Evolutionary conservation across 768 basidiomycete species (phyloP).

Genomic region (Suillus hirtellus): DNA sequence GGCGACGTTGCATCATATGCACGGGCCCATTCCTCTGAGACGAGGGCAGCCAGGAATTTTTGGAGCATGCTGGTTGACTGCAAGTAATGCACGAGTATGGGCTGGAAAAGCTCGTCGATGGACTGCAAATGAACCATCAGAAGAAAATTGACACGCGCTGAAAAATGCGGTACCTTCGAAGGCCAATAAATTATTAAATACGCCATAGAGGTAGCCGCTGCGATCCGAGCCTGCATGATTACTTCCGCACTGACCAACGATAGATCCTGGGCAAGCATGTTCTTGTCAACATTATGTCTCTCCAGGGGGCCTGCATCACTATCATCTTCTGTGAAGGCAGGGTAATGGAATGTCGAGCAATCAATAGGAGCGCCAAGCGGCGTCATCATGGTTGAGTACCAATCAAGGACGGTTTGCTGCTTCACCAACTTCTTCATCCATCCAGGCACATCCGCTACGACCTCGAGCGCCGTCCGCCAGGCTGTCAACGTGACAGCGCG

Average conservation of each 20-base stretch:
- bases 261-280: constrained; percentile 89
- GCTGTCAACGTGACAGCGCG: constrained; percentile 69
- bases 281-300: constrained; percentile 94
- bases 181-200: constrained; percentile 71
- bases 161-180: constrained; percentile 40
- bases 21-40: constrained; percentile 91
- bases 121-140: constrained; percentile 24
- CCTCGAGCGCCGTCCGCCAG: constrained; percentile 71
- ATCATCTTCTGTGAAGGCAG: constrained; percentile 50
- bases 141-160: neutral
- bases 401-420: constrained; percentile 67
- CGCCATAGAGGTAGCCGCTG: constrained; percentile 77
- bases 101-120: constrained; percentile 68
- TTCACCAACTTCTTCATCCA: constrained; percentile 55
- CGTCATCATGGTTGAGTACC: constrained; percentile 88
- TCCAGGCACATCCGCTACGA: constrained; percentile 46
- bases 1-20: constrained; percentile 43
- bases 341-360: constrained; percentile 63
- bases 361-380: constrained; percentile 84
- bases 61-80: constrained; percentile 91
- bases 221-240: constrained; percentile 76
- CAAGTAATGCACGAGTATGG: constrained; percentile 77
- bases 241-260: constrained; percentile 76
- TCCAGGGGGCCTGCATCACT: constrained; percentile 46
- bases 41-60: constrained; percentile 78